These are phyloP conservation scores for Macrotyloma uniflorum DNA, from an alignment of 306 rosid species.

Conservation along the genomic window DNA sequence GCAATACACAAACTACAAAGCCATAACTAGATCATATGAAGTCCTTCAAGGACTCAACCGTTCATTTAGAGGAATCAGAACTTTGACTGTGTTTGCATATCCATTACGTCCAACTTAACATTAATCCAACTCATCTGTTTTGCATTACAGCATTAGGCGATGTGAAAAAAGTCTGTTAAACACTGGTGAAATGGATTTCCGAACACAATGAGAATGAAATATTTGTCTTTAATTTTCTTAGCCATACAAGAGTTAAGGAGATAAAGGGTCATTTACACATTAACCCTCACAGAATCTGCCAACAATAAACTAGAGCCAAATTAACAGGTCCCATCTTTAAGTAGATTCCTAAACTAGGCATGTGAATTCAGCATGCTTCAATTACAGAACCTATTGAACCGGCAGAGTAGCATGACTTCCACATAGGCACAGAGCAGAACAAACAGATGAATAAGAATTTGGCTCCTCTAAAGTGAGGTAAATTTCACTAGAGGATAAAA, in stretches of 20 bases:
- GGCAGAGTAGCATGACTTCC: not conserved
- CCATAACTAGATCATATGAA: not conserved
- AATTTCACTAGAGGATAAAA: too few species aligned
- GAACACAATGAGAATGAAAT: not conserved
- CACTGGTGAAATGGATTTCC: not conserved
- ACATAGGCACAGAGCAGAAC: not conserved
- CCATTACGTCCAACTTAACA: not conserved
- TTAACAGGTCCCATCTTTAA: not conserved
- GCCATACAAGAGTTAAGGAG: not conserved
- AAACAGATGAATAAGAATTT: too few species aligned
- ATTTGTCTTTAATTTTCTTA: not conserved
- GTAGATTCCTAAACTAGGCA: not conserved
- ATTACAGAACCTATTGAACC: not conserved
- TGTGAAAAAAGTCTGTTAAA: not conserved
- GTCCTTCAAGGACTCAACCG: not conserved
- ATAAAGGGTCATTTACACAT: not conserved
- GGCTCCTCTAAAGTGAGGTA: too few species aligned
- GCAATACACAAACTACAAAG: constrained; percentile 4
- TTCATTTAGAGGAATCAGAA: not conserved
- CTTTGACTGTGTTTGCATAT: not conserved
- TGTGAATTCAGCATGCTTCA: not conserved
- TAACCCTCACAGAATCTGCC: constrained; percentile 5
- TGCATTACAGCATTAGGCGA: too few species aligned
- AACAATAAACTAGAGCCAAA: not conserved
- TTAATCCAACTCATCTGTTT: too few species aligned